Percentiles rank a stretch among this genome's conserved stretches.
These are phyloP conservation scores for Hydnomerulius pinastri DNA, from an alignment of 768 basidiomycete species.

Conservation along the genomic window DNA sequence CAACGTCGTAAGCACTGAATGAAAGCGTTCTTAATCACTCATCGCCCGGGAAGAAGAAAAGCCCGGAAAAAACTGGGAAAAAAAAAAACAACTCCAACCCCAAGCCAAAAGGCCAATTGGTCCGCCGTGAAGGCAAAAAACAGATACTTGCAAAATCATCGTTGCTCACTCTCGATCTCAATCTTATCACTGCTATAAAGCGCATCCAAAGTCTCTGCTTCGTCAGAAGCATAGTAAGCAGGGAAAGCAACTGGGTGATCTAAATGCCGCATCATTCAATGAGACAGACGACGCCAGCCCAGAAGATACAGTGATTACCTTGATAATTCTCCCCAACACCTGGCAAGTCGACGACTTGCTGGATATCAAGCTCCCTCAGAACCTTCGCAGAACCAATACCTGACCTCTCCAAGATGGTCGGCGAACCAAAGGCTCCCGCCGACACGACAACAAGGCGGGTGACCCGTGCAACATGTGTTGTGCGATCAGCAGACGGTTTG, in stretches of 20 bases:
- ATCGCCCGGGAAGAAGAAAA: background rate
- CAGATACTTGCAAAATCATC: background rate
- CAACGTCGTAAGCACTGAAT: slow-evolving; percentile 54
- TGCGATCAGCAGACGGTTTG: slow-evolving; percentile 23
- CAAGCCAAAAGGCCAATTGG: slow-evolving; percentile 35
- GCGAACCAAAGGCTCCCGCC: slow-evolving; percentile 56
- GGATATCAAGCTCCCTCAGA: slow-evolving; percentile 49
- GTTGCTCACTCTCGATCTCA: slow-evolving; percentile 44
- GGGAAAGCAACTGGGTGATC: slow-evolving; percentile 33
- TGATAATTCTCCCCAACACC: slow-evolving; percentile 73
- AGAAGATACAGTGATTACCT: slow-evolving; percentile 33
- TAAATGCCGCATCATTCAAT: slow-evolving; percentile 2
- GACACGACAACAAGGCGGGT: slow-evolving; percentile 51
- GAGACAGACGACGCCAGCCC: background rate
- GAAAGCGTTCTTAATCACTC: too few species aligned
- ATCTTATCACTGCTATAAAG: slow-evolving; percentile 43
- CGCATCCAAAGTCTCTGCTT: slow-evolving; percentile 50
- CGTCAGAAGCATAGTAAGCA: slow-evolving; percentile 43
- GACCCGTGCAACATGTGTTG: slow-evolving; percentile 32
- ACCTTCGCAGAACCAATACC: slow-evolving; percentile 62
- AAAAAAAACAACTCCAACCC: slow-evolving; percentile 48
- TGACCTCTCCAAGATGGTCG: slow-evolving; percentile 58
- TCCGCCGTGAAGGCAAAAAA: slow-evolving; percentile 25
- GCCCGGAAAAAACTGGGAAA: slow-evolving; percentile 51
- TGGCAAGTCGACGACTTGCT: slow-evolving; percentile 60